Percentiles rank a stretch among this genome's conserved stretches.
Evolutionary conservation across 495 filamentous ascomycete species (phyloP).

Genomic region (Trichodelitschia bisporula): DNA sequence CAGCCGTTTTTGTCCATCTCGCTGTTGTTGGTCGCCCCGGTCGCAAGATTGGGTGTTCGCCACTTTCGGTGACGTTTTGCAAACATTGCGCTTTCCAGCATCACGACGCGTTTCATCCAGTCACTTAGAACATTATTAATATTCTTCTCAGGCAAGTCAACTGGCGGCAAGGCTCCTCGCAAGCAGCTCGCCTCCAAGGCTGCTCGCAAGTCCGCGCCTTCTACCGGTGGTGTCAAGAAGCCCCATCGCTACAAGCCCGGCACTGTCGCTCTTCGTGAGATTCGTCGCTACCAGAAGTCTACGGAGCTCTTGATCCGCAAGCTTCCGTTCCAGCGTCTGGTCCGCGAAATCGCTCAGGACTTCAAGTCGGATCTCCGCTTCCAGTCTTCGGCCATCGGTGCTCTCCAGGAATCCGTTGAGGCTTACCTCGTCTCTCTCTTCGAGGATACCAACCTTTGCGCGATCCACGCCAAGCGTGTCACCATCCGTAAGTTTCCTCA

Average conservation of each 20-base stretch:
- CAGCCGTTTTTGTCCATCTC: no score
- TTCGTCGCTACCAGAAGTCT: conserved; percentile 99
- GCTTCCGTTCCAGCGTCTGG: conserved; percentile 99
- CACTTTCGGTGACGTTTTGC: conserved; percentile 12
- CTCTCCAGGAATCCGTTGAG: conserved; percentile 99
- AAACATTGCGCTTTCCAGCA: conserved; percentile 8
- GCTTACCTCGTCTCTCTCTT: conserved; percentile 99
- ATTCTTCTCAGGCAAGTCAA: conserved; percentile 48
- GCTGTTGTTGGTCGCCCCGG: no score
- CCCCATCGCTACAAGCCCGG: conserved; percentile 98
- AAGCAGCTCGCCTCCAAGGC: conserved; percentile 90
- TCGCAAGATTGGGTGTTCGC: no score
- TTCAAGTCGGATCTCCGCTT: conserved; percentile 99
- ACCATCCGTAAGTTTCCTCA: conserved; percentile 16
- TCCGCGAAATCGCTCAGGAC: conserved; percentile 99
- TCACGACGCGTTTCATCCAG: neutral
- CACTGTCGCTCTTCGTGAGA: conserved; percentile 99
- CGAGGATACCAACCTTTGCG: conserved; percentile 99
- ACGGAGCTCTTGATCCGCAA: conserved; percentile 99
- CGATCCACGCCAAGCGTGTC: conserved; percentile 98
- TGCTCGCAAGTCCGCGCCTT: conserved; percentile 52
- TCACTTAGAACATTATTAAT: conserved; percentile 12
- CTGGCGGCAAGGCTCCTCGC: conserved; percentile 97
- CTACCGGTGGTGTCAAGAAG: conserved; percentile 96
- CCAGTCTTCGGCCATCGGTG: conserved; percentile 98